Evolutionary conservation across 2,329 filamentous ascomycete genomes (phyloP).

Genomic region (Penicillium palitans): DNA sequence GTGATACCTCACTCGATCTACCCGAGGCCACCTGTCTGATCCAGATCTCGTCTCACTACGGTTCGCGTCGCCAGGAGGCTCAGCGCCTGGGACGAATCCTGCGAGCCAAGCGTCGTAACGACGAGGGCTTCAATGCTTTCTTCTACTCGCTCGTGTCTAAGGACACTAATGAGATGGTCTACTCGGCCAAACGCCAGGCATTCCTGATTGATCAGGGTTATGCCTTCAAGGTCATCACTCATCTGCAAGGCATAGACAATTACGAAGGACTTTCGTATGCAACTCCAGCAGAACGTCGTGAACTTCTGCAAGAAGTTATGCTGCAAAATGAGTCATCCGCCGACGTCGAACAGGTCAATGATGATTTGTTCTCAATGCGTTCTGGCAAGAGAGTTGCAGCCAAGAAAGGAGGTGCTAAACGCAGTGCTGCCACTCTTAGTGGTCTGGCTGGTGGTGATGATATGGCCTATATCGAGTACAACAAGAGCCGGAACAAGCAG

Average conservation of each 20-base stretch:
- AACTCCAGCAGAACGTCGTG: conserved; percentile 75
- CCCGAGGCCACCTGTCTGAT: conserved; percentile 96
- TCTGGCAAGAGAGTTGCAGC: conserved; percentile 43
- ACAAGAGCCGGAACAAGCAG: conserved; percentile 68
- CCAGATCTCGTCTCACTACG: conserved; percentile 96
- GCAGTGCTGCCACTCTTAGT: conserved; percentile 80
- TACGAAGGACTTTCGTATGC: conserved; percentile 78
- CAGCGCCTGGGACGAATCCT: conserved; percentile 91
- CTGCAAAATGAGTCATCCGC: conserved; percentile 77
- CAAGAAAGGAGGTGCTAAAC: conserved; percentile 62
- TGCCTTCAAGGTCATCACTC: conserved; percentile 98
- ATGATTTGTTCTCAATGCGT: conserved; percentile 65
- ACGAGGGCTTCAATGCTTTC: conserved; percentile 98
- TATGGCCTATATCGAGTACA: conserved; percentile 94
- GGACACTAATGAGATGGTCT: conserved; percentile 97
- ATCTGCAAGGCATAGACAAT: conserved; percentile 85
- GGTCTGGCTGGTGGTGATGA: conserved; percentile 89
- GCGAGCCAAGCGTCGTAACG: conserved; percentile 90
- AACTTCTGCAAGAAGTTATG: conserved; percentile 84
- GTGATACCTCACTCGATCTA: conserved; percentile 94
- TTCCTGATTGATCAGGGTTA: conserved; percentile 98
- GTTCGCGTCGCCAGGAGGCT: conserved; percentile 93
- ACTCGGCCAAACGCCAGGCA: conserved; percentile 92
- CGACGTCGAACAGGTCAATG: conserved; percentile 68
- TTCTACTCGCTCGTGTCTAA: conserved; percentile 98